Percentiles rank a stretch among this genome's conserved stretches.
phyloP scores from a whole-genome alignment of 306 rosid species.

The Senna tora region DNA sequence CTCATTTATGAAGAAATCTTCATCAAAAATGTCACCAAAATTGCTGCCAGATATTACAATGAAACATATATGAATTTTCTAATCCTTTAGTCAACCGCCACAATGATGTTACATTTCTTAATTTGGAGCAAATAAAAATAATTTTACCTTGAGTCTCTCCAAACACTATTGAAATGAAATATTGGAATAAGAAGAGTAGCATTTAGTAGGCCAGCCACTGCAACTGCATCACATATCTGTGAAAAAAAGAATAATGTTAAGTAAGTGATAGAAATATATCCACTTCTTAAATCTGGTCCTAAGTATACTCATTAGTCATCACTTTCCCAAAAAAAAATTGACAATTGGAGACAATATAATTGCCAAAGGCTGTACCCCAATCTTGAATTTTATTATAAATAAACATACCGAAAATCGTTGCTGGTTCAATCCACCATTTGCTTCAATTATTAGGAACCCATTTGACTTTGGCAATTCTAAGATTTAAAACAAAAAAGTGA shows the following conservation, averaged over 20 bases:
- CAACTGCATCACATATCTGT: slow-evolving; percentile 98
- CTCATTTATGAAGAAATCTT: slow-evolving; percentile 75
- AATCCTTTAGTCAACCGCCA: slow-evolving; percentile 35
- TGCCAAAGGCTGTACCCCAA: no score
- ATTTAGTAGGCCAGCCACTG: slow-evolving; percentile 94
- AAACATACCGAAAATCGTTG: slow-evolving; percentile 89
- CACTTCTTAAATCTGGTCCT: no score
- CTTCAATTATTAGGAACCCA: slow-evolving; percentile 92
- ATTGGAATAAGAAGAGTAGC: slow-evolving; percentile 93
- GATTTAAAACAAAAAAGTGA: not conserved
- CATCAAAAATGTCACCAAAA: slow-evolving; percentile 85
- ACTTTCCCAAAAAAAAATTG: not conserved
- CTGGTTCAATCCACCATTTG: slow-evolving; percentile 96
- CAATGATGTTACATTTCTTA: slow-evolving; percentile 12
- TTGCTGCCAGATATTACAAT: slow-evolving; percentile 62
- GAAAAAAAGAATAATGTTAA: slow-evolving; percentile 23
- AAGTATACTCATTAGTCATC: no score
- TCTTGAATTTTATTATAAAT: slow-evolving; percentile 4
- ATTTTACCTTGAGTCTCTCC: slow-evolving; percentile 96
- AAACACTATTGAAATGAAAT: slow-evolving; percentile 94
- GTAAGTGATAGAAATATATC: slow-evolving; percentile 13
- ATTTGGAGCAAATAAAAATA: slow-evolving; percentile 18
- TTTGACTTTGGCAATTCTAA: slow-evolving; percentile 82
- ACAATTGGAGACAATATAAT: not conserved
- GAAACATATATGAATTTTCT: slow-evolving; percentile 31